phyloP scores from a whole-genome alignment of 192 early-diverging fungal species.

The Umbelopsis vinacea region DNA sequence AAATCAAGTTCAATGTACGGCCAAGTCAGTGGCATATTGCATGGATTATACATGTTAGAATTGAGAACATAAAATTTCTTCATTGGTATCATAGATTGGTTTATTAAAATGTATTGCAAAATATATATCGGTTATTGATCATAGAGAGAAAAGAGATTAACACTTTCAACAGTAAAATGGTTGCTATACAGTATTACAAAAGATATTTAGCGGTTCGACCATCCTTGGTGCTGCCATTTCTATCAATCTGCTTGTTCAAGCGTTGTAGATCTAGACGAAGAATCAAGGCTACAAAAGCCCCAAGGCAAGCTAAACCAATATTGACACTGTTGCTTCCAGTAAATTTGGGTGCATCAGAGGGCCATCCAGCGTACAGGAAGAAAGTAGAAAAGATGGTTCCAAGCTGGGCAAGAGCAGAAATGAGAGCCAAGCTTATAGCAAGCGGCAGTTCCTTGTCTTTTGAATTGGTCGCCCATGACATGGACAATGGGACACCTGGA shows the following conservation, averaged over 20 bases:
- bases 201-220: conserved; percentile 14
- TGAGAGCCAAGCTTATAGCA: background rate
- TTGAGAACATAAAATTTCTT: no score
- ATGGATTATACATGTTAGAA: no score
- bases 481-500: background rate
- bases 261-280: background rate
- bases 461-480: background rate
- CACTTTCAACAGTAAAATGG: no score
- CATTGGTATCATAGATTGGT: no score
- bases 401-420: background rate
- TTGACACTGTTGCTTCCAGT: background rate
- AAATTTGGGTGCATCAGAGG: background rate
- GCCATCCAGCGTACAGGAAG: conserved; percentile 7
- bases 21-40: no score
- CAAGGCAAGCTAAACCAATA: background rate
- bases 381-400: background rate
- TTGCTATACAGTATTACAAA: background rate
- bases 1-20: no score
- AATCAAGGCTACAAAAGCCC: background rate
- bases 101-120: no score
- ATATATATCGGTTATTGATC: no score
- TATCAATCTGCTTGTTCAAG: conserved; percentile 19
- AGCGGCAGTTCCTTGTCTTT: background rate
- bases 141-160: no score
- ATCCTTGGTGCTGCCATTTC: background rate